Evolutionary conservation across 2,329 filamentous ascomycete species (phyloP), one percentile per base, ranked within the genome.

Genomic region (Catunica adiposa): DNA sequence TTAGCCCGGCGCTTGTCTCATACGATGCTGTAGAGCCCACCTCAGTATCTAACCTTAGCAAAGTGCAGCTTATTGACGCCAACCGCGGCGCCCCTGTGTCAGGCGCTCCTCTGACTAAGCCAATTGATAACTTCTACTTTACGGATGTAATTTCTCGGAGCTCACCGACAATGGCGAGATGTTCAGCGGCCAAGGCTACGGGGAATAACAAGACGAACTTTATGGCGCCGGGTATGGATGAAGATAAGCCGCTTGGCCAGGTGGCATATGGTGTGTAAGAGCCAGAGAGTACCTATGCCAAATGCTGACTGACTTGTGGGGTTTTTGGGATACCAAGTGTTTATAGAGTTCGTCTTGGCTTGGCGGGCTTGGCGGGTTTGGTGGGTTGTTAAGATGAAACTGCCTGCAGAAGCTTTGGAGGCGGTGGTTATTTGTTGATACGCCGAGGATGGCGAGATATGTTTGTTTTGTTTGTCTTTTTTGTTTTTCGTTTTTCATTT

Each of bases 131-230:
- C 75, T 98, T 98, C 70, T 98, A 89, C 74, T 95, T 97, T 71
- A 98, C 92, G 69, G 90, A 98, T 71, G 82, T 84, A 58, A 96
- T 98, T 69, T 94, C 89, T 40, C 83, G 92, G 78, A 96, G 89
- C 74, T 96, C 89, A 60, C 89, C 92, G 53, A 98, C 92, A 58
- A 98, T 98, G 92, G 92, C 92, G 59, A 86, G 92, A 67, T 96
- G 89, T 77, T 94, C 89, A 52, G 90, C 87, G 54, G 86, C 89
- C 62, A 97, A 96, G 78, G 85, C 84, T 58, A 82, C 81, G 8
- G 82, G 83, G 59, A 86, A 89, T 71, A 79, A 84, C 57, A 76
- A 85, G 68, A 89, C 81, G 56, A 87, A 89, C 71, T 79, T 87
- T 62, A 84, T 89, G 82, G 84, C 84, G 55, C 75, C 83, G 22